Percentiles rank a stretch among this genome's conserved stretches.
phyloP scores from a whole-genome alignment of 116 monocot genomes.

The Dioscorea cayenensis region DNA sequence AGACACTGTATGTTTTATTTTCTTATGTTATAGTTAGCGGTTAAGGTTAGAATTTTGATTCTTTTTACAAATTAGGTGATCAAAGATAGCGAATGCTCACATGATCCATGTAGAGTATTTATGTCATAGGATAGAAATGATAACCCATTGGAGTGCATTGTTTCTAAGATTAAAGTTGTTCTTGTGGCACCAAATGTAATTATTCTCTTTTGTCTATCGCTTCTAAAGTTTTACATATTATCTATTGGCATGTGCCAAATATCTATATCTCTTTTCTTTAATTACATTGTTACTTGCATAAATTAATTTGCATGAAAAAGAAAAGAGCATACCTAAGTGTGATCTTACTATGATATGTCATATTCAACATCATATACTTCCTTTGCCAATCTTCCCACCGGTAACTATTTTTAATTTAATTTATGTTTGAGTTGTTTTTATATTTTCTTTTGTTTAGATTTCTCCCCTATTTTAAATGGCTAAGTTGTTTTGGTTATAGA shows the following conservation, averaged over 20 bases:
- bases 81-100: not conserved
- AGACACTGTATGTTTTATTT: conserved; percentile 34
- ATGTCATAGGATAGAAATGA: too few relatives aligned
- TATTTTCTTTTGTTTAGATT: not conserved
- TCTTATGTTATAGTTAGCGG: not conserved
- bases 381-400: conserved; percentile 38
- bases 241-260: not conserved
- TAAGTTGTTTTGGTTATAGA: not conserved
- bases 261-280: not conserved
- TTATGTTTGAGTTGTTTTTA: not conserved
- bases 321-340: conserved; percentile 22
- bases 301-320: conserved; percentile 18
- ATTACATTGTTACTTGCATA: not conserved
- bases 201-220: not conserved
- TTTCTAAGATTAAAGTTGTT: conserved; percentile 10
- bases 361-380: conserved; percentile 56
- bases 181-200: conserved; percentile 22
- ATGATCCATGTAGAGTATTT: too few relatives aligned
- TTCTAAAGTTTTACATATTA: not conserved
- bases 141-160: conserved; percentile 31
- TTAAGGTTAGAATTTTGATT: not conserved
- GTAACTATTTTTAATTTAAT: conserved; percentile 7
- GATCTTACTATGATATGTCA: conserved; percentile 83
- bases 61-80: conserved; percentile 11
- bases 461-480: not conserved